A percentile compares a stretch with the other conserved stretches of the same genome.
Conservation (phyloP, 2,329 filamentous ascomycete species). For the Diplodia scrobiculata region DNA sequence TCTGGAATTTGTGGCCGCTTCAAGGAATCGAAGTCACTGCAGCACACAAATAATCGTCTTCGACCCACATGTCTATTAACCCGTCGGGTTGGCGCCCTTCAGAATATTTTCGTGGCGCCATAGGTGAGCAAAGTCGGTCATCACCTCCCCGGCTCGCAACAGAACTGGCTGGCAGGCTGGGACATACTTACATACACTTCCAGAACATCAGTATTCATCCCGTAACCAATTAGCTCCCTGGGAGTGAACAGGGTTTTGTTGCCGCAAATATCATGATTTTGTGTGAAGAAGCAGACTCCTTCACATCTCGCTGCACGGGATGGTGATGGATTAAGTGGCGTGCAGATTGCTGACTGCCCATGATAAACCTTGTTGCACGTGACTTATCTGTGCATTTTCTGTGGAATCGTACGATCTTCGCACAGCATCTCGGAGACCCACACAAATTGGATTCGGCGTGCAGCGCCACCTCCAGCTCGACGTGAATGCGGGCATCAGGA, state of each 20-base stretch:
- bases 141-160: no score
- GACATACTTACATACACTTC: no score
- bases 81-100: neutral
- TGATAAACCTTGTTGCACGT: neutral
- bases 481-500: neutral
- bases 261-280: no score
- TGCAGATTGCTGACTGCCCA: neutral
- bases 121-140: no score
- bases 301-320: no score
- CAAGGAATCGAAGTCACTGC: neutral
- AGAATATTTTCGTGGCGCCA: no score
- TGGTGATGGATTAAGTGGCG: no score
- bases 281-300: no score
- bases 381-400: neutral
- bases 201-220: no score
- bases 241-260: no score
- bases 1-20: neutral
- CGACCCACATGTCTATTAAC: neutral
- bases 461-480: neutral
- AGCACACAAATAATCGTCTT: neutral
- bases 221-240: no score
- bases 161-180: no score
- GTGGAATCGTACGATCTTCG: constrained; percentile 10
- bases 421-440: neutral
- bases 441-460: neutral